These are phyloP conservation scores for Cucurbita pepo DNA, from an alignment of 306 rosid genomes.

Conservation along the genomic window DNA sequence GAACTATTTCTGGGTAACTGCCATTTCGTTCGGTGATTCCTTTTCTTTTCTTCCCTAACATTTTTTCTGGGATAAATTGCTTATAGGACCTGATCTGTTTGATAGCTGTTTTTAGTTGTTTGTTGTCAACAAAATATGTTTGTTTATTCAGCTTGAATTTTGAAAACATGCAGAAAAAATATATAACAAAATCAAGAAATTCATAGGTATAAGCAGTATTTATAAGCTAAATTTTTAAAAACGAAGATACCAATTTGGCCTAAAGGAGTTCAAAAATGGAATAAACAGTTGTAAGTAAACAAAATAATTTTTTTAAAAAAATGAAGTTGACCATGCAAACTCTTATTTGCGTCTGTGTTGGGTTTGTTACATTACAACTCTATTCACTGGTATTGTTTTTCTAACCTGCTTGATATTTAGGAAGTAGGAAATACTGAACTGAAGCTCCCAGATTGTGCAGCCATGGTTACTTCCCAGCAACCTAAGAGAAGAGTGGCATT, in stretches of 20 bases:
- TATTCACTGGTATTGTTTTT: not conserved
- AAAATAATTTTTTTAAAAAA: not conserved
- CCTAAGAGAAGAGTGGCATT: slow-evolving; percentile 85
- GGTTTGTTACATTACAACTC: not conserved
- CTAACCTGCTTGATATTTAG: not conserved
- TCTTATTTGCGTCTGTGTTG: not conserved
- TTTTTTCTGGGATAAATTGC: not conserved
- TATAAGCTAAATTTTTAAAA: too few relatives aligned
- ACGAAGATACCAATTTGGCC: too few relatives aligned
- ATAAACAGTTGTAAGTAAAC: not conserved
- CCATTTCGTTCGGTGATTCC: not conserved
- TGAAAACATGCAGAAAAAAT: too few relatives aligned
- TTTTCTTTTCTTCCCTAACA: not conserved
- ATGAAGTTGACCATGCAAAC: not conserved
- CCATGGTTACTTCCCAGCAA: slow-evolving; percentile 34
- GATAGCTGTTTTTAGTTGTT: not conserved
- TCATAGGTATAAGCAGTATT: too few relatives aligned
- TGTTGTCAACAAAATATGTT: not conserved
- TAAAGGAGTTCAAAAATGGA: not conserved
- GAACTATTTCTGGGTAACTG: not conserved
- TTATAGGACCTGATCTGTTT: not conserved
- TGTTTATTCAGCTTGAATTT: not conserved
- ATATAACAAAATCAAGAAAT: too few relatives aligned
- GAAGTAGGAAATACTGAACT: not conserved
- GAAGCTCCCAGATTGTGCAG: not conserved